Conservation (phyloP, 495 filamentous ascomycete species). For the Gamarada debralockiae region DNA sequence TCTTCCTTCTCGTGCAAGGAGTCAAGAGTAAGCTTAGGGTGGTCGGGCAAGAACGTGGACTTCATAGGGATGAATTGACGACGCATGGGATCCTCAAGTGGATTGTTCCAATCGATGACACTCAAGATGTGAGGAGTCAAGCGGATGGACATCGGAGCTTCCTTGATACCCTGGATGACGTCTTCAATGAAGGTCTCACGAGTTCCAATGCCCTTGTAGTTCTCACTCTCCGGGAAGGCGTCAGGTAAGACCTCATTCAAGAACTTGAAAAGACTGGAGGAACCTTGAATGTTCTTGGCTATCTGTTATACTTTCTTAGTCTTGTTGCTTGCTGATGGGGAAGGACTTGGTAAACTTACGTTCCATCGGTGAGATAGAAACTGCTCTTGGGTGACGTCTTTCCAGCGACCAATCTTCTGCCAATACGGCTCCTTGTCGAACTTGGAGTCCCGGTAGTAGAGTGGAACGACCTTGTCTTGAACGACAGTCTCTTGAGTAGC, state of each 20-base stretch:
- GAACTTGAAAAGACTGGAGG: conserved; percentile 35
- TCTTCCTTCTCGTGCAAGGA: conserved; percentile 46
- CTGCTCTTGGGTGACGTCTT: conserved; percentile 35
- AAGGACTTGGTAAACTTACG: conserved; percentile 29
- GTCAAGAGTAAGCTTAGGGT: conserved; percentile 38
- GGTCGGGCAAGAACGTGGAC: conserved; percentile 45
- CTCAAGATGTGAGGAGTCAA: conserved; percentile 52
- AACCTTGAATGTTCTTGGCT: conserved; percentile 37
- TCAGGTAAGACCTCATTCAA: conserved; percentile 42
- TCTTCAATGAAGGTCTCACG: conserved; percentile 48
- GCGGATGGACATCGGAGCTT: conserved; percentile 51
- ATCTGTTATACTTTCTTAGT: conserved; percentile 17
- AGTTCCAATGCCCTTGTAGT: conserved; percentile 32
- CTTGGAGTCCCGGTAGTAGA: not conserved
- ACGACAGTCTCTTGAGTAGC: not conserved
- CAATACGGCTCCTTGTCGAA: conserved; percentile 28
- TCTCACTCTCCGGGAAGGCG: conserved; percentile 32
- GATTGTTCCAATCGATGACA: conserved; percentile 49
- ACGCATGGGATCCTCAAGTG: conserved; percentile 50
- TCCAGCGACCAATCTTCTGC: conserved; percentile 40
- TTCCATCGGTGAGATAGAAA: conserved; percentile 45
- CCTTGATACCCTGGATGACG: conserved; percentile 40
- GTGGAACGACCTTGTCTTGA: conserved; percentile 1
- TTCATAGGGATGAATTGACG: conserved; percentile 50
- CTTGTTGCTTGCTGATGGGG: not conserved